Base-by-base conservation (phyloP, 371 early-diverging fungal genomes). In the Actinomortierella wolfii region DNA sequence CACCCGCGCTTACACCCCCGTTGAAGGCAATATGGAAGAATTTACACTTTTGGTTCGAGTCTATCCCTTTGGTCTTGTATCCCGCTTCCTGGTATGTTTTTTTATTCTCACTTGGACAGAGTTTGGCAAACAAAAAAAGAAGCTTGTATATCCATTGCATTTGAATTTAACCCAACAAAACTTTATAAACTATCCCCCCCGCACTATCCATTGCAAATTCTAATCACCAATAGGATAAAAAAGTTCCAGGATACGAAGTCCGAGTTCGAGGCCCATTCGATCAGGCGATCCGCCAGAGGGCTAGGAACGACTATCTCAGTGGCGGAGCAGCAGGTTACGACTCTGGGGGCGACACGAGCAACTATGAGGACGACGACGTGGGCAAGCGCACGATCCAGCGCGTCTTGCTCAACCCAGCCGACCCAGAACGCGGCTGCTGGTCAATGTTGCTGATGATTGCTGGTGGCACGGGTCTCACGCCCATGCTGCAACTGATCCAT, bases 381-480 rank as follows among this genome's bases (percentile, higher is more conserved):
- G 41, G 14, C 39, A 57, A 13, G 3, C 2, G 14, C 17, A 23
- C n/a, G 1, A 25, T 25, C 50, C 39, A 41, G 15, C 39, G 56
- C 25, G 41, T 52, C 25, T 25, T 64, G 9, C 29, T 64, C 15
- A 61, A 62, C 53, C 54, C 56, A 15, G 24, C 21, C 23, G 28
- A 20, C 4, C 34, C 34, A 4, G 8, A 20, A 13, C 59, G 64
- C 21, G 54, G 63, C 18, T 55, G 66, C 14, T 64, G 65, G 65
- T 28, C 57, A 46, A 13, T 28, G 28, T 29, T 64, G n/a, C 28
- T 64, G 24, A 92, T 93, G 92, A 79, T 93, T 50, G 82, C 84
- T 26, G 89, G 90, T 21, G 86, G 84, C 41, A 77, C 84, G n/a
- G 87, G 90, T 1, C 80, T 89, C 64, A 89, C 90, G 4, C 90